These are phyloP conservation scores for Corinectria fuckeliana DNA, from an alignment of 2,329 filamentous ascomycete genomes.

Conservation along the genomic window DNA sequence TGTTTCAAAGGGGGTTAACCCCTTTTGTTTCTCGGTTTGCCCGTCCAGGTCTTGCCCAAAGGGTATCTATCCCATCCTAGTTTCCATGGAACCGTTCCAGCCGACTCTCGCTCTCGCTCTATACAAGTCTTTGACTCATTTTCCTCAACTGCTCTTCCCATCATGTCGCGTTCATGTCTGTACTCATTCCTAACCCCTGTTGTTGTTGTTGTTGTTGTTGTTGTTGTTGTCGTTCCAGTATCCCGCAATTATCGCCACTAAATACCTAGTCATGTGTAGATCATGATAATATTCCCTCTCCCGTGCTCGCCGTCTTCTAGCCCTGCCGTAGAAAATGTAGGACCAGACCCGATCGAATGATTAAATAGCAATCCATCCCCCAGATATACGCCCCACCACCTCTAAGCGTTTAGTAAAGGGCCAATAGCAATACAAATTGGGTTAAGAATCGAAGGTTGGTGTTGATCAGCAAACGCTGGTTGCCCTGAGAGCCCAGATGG, in stretches of 20 bases:
- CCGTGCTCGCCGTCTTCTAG: neutral
- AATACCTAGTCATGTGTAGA: neutral
- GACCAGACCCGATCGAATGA: neutral
- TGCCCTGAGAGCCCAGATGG: neutral
- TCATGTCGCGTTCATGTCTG: neutral
- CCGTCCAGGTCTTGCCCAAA: slow-evolving; percentile 21
- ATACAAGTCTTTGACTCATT: neutral
- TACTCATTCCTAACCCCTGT: neutral
- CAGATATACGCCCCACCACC: slow-evolving; percentile 7
- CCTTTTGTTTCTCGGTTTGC: slow-evolving; percentile 20
- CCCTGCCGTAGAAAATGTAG: neutral
- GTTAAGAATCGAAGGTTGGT: slow-evolving; percentile 17
- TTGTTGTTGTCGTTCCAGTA: neutral
- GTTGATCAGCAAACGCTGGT: neutral
- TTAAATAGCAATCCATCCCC: slow-evolving; percentile 3
- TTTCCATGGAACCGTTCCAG: slow-evolving; percentile 18
- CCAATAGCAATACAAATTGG: slow-evolving; percentile 14
- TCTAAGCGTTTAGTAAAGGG: slow-evolving; percentile 10
- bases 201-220: no score
- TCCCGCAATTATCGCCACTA: neutral
- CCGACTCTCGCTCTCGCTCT: neutral
- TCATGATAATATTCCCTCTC: neutral
- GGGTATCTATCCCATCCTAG: slow-evolving; percentile 30
- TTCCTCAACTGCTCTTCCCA: neutral
- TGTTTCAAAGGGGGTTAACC: slow-evolving; percentile 27